Evolutionary conservation across 208 protist genomes (phyloP).

Genomic region (Crithidia bombi): DNA sequence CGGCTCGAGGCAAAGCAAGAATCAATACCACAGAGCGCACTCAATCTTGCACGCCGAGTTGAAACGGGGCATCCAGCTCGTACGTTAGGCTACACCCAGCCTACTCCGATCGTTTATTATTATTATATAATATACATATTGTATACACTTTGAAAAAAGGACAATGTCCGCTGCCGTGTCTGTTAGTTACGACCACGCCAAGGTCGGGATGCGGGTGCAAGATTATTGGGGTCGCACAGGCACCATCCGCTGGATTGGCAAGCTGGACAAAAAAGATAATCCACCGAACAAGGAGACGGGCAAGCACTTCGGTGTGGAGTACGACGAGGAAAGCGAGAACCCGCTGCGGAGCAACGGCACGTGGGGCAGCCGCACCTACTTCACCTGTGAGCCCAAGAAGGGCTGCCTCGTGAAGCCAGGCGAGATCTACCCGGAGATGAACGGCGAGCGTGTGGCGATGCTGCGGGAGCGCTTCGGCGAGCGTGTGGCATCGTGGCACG

Average conservation of each 20-base stretch:
- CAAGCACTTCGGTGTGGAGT: constrained; percentile 67
- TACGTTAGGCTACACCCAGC: no score
- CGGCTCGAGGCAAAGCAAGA: no score
- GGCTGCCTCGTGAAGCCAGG: constrained; percentile 52
- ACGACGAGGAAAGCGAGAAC: constrained; percentile 63
- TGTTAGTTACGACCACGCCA: constrained; percentile 35
- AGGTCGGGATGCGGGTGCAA: constrained; percentile 77
- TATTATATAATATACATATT: no score
- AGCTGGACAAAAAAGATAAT: constrained; percentile 62
- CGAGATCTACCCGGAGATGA: constrained; percentile 68
- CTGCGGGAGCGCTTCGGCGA: constrained; percentile 68
- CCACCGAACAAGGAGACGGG: constrained; percentile 54
- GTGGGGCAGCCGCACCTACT: constrained; percentile 59
- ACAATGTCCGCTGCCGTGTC: constrained; percentile 16
- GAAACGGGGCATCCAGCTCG: no score
- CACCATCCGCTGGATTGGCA: constrained; percentile 67
- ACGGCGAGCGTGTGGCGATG: constrained; percentile 38
- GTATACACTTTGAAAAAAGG: no score
- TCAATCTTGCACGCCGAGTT: no score
- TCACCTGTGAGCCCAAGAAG: constrained; percentile 49
- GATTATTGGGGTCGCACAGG: constrained; percentile 71
- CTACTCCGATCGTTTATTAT: no score
- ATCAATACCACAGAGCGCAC: no score
- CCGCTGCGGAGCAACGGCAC: constrained; percentile 56
- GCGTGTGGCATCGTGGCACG: constrained; percentile 65